A percentile compares a stretch with the other conserved stretches of the same genome.
Conservation (phyloP, 768 basidiomycete species). For the Mycena vulgaris region DNA sequence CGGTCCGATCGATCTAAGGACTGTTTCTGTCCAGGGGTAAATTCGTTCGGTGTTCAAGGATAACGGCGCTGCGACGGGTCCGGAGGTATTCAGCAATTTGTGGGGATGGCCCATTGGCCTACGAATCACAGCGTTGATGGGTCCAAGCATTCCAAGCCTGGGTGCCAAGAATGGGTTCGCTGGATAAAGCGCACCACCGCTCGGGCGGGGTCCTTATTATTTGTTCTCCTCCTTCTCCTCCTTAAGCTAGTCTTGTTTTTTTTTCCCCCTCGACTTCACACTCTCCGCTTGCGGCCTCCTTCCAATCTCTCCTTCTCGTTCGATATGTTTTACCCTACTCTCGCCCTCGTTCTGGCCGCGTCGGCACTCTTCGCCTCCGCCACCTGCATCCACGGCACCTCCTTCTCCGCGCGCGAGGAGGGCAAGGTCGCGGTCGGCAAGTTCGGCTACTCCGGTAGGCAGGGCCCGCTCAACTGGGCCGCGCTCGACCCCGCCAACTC, state of each 20-base stretch:
- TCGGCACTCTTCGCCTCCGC: constrained; percentile 9
- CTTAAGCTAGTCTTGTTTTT: neutral
- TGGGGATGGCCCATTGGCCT: no score
- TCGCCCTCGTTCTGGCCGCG: constrained; percentile 25
- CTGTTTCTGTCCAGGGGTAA: no score
- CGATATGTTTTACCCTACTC: constrained; percentile 9
- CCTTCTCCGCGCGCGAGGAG: neutral
- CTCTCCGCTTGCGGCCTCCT: neutral
- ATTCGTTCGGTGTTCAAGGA: no score
- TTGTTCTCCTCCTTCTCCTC: neutral
- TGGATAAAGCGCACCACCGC: constrained; percentile 8
- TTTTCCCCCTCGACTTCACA: neutral
- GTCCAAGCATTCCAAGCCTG: constrained; percentile 12
- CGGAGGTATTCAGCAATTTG: no score
- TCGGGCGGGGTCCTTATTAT: neutral
- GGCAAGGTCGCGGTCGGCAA: neutral
- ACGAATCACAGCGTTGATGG: neutral
- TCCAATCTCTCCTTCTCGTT: neutral
- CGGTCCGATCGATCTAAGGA: neutral
- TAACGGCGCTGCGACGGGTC: no score
- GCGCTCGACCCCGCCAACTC: neutral
- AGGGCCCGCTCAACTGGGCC: constrained; percentile 7
- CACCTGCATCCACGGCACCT: constrained; percentile 17
- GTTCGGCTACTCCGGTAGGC: neutral
- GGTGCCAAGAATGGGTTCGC: constrained; percentile 5